Evolutionary conservation across 768 basidiomycete genomes (phyloP).

Genomic region (Lentinus tigrinus): DNA sequence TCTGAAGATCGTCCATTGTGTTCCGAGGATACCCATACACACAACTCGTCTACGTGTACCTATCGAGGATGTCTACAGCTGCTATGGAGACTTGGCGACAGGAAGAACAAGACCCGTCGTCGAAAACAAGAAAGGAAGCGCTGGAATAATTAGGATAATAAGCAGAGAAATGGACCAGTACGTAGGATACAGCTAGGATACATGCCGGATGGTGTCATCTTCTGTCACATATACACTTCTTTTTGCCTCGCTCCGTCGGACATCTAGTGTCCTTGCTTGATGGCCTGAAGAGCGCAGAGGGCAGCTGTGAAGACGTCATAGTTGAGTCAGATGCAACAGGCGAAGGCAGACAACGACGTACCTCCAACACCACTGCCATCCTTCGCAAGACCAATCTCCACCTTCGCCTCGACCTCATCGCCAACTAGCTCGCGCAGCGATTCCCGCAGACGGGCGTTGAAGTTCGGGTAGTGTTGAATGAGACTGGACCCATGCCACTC

Average conservation of each 20-base stretch:
- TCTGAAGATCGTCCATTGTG: no score
- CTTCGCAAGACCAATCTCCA: slow-evolving; percentile 91
- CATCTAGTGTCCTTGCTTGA: slow-evolving; percentile 45
- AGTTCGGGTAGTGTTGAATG: slow-evolving; percentile 90
- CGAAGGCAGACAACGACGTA: slow-evolving; percentile 39
- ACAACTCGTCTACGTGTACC: no score
- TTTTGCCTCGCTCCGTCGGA: not conserved
- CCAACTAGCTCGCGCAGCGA: slow-evolving; percentile 79
- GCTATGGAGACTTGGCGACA: no score
- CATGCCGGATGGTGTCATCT: slow-evolving; percentile 6
- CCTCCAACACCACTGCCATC: slow-evolving; percentile 98
- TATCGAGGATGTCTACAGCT: no score
- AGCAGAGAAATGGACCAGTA: not conserved
- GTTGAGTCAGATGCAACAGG: not conserved
- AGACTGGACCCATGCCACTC: slow-evolving; percentile 47
- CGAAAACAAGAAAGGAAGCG: no score
- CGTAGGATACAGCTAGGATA: slow-evolving; percentile 16
- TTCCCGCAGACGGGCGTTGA: slow-evolving; percentile 70
- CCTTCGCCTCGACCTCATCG: slow-evolving; percentile 70
- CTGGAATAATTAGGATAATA: no score
- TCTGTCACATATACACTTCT: not conserved
- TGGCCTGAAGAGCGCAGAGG: slow-evolving; percentile 80
- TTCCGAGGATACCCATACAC: no score
- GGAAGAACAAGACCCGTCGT: no score
- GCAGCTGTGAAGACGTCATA: slow-evolving; percentile 54